Evolutionary conservation across 2,329 filamentous ascomycete genomes (phyloP), one percentile per base, ranked within the genome.

Genomic region (Dendrostoma leiphaemia): DNA sequence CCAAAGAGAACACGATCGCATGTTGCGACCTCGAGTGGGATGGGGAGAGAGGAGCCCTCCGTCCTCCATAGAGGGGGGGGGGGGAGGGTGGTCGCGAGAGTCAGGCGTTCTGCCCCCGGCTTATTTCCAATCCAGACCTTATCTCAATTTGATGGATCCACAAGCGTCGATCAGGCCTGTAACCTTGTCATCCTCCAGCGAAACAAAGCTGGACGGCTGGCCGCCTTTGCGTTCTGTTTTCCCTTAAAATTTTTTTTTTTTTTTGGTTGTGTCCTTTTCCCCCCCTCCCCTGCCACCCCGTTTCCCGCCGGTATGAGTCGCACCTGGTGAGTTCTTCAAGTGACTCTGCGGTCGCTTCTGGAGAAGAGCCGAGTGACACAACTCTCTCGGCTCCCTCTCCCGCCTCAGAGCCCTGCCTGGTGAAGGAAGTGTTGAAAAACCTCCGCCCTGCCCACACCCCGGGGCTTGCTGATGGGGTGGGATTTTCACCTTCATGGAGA

Each of bases 101-200:
- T 41, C 38, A 21, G n/a, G 38, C 21, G 38, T 21, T 23, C n/a
- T 17, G 49, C 37, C 44, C 51, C 54, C 49, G 54, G 37, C 49
- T 56, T 56, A 53, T 53, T 57, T 29, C 52, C 31, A 26, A 45
- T 50, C 35, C 48, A 35, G 38, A 26, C 51, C 54, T 57, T 53
- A 57, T 54, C 54, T 48, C 44, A 47, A 41, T 46, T 26, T 29
- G 47, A n/a, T 23, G 51, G 51, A 40, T 57, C 54, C 54, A 57
- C 54, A 57, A 35, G 24, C 40, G 47, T 43, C 43, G 44, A 31
- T 54, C 54, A 37, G 43, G 34, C 38, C 48, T 48, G 21, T 24
- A 49, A 49, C 32, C 34, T 49, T 49, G 47, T 49, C 32, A 28
- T 17, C 35, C 35, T 37, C 7, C 15, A 49, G 10, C 35, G 24